Base-by-base conservation (phyloP, 2,329 filamentous ascomycete species). In the Pseudocercospora eumusae region DNA sequence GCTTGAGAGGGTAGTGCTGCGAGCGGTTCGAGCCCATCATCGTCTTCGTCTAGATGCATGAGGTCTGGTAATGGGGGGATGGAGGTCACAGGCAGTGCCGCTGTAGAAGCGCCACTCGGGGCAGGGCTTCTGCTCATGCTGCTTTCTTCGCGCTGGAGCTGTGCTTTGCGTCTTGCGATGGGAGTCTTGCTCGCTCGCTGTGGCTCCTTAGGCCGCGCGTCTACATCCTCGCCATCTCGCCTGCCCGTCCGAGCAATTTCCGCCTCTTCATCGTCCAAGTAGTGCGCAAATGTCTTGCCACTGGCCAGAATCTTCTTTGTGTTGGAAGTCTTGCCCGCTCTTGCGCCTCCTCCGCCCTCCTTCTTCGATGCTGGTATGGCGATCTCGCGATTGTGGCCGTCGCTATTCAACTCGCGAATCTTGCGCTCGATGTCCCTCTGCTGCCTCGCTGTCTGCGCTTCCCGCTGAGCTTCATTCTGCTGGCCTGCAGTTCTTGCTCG, bases 261-360 rank as follows among this genome's bases (percentile, higher is more conserved):
- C 8, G 90, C 90, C 68, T 90, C 83, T 74, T 89, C 91, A 74
- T 95, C 91, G 68, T 91, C 89, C 52, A 93, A 82, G 74, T 93
- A 88, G 77, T 95, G 92, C 65, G 86, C 86, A 75, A 93, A 93
- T 2, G 89, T 92, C 79, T 93, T 92, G 73, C 92, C 89, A 25
- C 88, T 91, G 67, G 88, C 86, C 60, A 95, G 80, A 65, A 95
- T 92, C 77, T 88, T 88, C 69, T 90, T 86, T 25, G 92, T 88
- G 67, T 86, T 87, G 36, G 86, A 82, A 6, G 88, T 91, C 74
- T 86, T 84, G 70, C 88, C 88, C 21, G 67, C 67, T 68, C 77
- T 70, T 20, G 66, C 73, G n/a, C 45, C 65, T 40, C 76, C 77
- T 59, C 75, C 77, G 21, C 81, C 78, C 69, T 64, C 60, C 45